Percentiles rank a stretch among this genome's conserved stretches.
Conservation (phyloP, 2,329 filamentous ascomycete genomes). For the Furcasterigmium sp. region DNA sequence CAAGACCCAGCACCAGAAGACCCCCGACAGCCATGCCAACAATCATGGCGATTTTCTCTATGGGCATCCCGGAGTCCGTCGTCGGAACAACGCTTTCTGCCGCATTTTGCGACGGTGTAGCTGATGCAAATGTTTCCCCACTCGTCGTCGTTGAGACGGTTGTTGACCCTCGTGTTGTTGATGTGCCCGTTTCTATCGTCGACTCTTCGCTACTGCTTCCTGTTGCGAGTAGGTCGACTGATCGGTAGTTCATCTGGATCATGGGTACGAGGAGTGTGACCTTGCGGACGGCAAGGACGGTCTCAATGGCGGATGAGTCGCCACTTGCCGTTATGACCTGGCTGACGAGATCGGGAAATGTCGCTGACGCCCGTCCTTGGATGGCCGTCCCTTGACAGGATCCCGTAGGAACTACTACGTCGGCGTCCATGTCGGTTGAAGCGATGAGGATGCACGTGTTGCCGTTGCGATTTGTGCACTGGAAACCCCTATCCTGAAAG, state of each 20-base stretch:
- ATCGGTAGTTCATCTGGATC: slow-evolving; percentile 21
- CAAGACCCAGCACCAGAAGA: too few relatives aligned
- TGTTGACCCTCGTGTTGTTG: too few relatives aligned
- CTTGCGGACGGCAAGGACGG: neutral
- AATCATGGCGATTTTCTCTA: too few relatives aligned
- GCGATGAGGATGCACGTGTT: slow-evolving; percentile 9
- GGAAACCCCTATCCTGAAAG: neutral
- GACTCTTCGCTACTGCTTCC: too few relatives aligned
- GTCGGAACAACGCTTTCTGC: too few relatives aligned
- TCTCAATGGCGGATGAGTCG: neutral
- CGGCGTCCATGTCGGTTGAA: neutral
- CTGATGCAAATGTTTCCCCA: too few relatives aligned
- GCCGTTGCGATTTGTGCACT: slow-evolving; percentile 6
- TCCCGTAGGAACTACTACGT: neutral
- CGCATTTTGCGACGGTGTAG: too few relatives aligned
- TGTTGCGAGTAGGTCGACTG: slow-evolving; percentile 19
- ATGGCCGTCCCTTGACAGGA: neutral
- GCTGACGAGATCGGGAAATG: neutral
- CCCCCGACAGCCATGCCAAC: too few relatives aligned
- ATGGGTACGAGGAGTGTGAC: slow-evolving; percentile 19
- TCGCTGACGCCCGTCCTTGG: neutral
- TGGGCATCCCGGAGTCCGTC: too few relatives aligned
- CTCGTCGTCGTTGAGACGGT: too few relatives aligned
- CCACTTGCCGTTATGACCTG: neutral
- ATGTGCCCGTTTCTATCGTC: too few relatives aligned